Evolutionary conservation across 306 rosid species (phyloP).

Genomic region (Acmispon strigosus): DNA sequence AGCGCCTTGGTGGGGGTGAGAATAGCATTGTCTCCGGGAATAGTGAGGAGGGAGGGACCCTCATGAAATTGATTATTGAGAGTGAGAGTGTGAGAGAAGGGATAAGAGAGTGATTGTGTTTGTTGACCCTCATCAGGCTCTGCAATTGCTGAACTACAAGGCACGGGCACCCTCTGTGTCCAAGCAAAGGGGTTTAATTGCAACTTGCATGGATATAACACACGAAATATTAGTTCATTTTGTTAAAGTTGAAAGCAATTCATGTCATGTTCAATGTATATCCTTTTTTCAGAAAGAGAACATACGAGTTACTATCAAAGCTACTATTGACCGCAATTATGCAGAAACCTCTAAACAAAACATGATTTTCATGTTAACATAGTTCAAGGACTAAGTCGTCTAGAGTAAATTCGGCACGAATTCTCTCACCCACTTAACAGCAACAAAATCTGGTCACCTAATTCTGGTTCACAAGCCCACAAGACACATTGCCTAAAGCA

Average conservation of each 20-base stretch:
- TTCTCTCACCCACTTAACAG: no score
- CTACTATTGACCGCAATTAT: neutral
- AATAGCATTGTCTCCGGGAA: neutral
- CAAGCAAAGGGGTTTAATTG: neutral
- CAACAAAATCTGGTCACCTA: no score
- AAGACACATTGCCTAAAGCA: no score
- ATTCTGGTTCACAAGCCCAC: no score
- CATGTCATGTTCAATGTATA: neutral
- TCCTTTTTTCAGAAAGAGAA: neutral
- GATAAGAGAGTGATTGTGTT: slow-evolving; percentile 29
- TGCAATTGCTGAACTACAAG: neutral
- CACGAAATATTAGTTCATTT: neutral
- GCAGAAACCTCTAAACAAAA: neutral
- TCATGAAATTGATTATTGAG: slow-evolving; percentile 3
- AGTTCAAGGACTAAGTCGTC: no score
- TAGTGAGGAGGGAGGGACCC: slow-evolving; percentile 19
- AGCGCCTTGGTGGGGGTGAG: neutral
- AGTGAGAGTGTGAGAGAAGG: neutral
- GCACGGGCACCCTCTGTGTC: neutral
- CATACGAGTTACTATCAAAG: neutral
- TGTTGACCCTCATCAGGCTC: slow-evolving; percentile 19
- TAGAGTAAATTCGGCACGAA: no score
- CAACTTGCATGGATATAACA: neutral
- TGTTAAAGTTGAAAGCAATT: neutral
- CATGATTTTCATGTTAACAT: neutral